Conservation (phyloP, 2,329 filamentous ascomycete genomes). For the Paecilomyces dactylethromorphus region DNA sequence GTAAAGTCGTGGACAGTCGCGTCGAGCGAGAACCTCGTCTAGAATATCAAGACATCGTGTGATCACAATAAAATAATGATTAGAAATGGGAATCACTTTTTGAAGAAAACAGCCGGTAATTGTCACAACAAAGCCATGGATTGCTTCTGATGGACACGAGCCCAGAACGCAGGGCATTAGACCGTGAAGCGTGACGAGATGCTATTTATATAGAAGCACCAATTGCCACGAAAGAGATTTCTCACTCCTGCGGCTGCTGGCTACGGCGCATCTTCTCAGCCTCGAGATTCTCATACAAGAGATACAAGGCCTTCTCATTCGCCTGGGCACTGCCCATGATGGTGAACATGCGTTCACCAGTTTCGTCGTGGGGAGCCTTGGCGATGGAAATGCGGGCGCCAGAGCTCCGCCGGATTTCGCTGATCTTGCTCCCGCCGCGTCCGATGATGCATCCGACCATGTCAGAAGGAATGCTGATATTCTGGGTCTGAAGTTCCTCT, state of each 20-base stretch:
- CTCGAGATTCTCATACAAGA: constrained; percentile 97
- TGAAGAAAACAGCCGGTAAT: background rate
- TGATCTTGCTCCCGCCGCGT: constrained; percentile 91
- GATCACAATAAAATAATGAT: background rate
- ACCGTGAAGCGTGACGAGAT: background rate
- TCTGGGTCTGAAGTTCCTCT: constrained; percentile 92
- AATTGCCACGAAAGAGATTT: background rate
- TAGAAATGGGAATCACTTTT: background rate
- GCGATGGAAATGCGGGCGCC: constrained; percentile 96
- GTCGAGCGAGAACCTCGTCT: background rate
- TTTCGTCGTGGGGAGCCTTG: constrained; percentile 94
- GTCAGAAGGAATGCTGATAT: constrained; percentile 98
- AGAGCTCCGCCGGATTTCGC: constrained; percentile 94
- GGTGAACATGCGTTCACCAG: constrained; percentile 98
- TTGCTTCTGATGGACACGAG: background rate
- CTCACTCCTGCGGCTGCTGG: constrained; percentile 59
- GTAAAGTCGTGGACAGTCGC: constrained; percentile 2
- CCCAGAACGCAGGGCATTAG: background rate
- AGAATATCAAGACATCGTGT: constrained; percentile 1
- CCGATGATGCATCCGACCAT: constrained; percentile 99
- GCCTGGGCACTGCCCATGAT: constrained; percentile 92
- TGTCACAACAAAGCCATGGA: background rate
- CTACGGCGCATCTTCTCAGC: constrained; percentile 98
- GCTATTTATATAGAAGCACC: background rate
- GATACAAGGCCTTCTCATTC: constrained; percentile 92